Evolutionary conservation across 2,329 filamentous ascomycete genomes (phyloP).

Genomic region (Mycosphaerella sp.): DNA sequence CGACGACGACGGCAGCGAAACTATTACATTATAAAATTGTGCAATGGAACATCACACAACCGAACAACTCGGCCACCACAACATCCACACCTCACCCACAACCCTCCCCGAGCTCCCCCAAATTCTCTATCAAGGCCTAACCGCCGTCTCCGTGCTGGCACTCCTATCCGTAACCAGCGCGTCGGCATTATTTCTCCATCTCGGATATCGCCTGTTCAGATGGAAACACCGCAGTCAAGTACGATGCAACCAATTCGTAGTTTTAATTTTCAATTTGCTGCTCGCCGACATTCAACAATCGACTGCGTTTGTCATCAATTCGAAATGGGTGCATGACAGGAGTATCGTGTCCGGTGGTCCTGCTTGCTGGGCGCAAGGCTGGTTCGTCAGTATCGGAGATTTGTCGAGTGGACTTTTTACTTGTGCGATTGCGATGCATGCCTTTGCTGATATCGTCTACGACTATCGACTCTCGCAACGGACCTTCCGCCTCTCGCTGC

Average conservation of each 20-base stretch:
- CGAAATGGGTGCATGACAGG: conserved; percentile 50
- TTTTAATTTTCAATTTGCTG: conserved; percentile 62
- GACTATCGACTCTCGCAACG: conserved; percentile 47
- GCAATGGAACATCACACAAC: background rate
- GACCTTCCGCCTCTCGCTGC: conserved; percentile 46
- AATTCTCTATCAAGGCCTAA: conserved; percentile 38
- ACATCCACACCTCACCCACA: background rate
- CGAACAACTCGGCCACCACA: background rate
- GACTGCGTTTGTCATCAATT: conserved; percentile 56
- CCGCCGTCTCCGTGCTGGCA: conserved; percentile 42
- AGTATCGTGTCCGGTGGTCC: conserved; percentile 47
- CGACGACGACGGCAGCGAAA: background rate
- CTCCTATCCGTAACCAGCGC: conserved; percentile 45
- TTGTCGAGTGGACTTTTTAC: conserved; percentile 61
- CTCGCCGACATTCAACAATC: conserved; percentile 62
- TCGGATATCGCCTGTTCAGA: conserved; percentile 44
- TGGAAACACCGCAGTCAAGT: conserved; percentile 33
- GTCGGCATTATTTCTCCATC: conserved; percentile 38
- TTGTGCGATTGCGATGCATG: conserved; percentile 57
- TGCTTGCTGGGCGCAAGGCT: conserved; percentile 57
- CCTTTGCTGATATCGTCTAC: conserved; percentile 55
- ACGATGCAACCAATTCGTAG: conserved; percentile 56
- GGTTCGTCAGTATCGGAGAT: conserved; percentile 60
- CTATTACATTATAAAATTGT: background rate
- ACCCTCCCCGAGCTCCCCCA: conserved; percentile 27